Percentiles rank a stretch among this genome's conserved stretches.
These are phyloP conservation scores for Phytophthora palmivora DNA, from an alignment of 352 stramenopile genomes.

Conservation along the genomic window DNA sequence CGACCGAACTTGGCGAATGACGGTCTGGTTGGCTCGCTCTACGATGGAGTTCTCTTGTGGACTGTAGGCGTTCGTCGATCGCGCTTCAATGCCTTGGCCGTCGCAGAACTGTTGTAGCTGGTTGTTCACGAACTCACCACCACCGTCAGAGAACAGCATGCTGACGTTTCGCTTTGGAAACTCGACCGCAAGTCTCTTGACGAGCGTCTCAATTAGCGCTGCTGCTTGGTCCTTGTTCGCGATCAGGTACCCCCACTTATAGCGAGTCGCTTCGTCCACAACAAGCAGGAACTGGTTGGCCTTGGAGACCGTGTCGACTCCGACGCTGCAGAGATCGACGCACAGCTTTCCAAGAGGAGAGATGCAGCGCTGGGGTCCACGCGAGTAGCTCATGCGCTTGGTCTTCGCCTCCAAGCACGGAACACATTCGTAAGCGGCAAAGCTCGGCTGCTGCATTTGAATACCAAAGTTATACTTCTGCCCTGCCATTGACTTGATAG, in stretches of 20 bases:
- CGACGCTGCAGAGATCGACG: too few species aligned
- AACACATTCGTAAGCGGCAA: constrained; percentile 14
- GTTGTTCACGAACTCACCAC: constrained; percentile 23
- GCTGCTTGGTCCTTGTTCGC: constrained; percentile 20
- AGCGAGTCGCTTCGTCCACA: constrained; percentile 17
- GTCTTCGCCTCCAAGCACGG: constrained; percentile 2
- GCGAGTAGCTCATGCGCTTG: constrained; percentile 10
- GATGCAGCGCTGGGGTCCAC: not conserved
- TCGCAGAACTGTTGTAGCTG: constrained; percentile 7
- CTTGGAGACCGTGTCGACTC: too few species aligned
- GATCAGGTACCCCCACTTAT: constrained; percentile 22
- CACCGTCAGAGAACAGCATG: constrained; percentile 20
- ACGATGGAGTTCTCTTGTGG: constrained; percentile 31
- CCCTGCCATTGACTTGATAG: constrained; percentile 1
- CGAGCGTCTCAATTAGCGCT: too few species aligned
- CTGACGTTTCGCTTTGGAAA: too few species aligned
- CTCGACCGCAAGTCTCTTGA: too few species aligned
- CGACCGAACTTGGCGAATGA: not conserved
- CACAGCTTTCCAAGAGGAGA: constrained; percentile 3
- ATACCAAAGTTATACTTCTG: too few species aligned
- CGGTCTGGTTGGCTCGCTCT: constrained; percentile 7
- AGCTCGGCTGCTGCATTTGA: constrained; percentile 5
- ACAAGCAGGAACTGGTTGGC: constrained; percentile 6
- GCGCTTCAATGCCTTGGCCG: constrained; percentile 6
- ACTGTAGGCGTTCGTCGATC: constrained; percentile 26